Conservation (phyloP, 2,329 filamentous ascomycete genomes). For the Cercospora sp. region DNA sequence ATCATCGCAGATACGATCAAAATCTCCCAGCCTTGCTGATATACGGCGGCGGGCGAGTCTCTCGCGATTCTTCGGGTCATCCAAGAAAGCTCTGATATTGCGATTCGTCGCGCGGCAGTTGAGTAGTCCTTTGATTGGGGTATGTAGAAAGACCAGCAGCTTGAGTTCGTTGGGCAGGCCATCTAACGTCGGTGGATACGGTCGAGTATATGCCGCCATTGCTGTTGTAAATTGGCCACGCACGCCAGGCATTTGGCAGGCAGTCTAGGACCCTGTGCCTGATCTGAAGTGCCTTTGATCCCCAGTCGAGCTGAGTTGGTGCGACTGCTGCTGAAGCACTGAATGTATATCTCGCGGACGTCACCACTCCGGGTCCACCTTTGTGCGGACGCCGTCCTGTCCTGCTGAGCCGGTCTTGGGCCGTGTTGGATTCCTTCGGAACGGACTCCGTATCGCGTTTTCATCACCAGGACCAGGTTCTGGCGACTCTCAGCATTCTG, state of each 20-base stretch:
- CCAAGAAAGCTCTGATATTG: constrained; percentile 3
- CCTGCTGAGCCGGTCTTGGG: neutral
- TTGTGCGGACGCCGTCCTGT: neutral
- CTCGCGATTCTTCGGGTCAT: constrained; percentile 6
- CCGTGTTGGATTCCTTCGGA: neutral
- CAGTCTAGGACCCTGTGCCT: neutral
- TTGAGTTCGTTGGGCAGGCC: constrained; percentile 7
- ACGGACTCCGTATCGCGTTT: neutral
- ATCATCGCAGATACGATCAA: neutral
- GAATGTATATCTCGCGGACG: neutral
- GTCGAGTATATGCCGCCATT: neutral
- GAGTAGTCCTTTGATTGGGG: neutral
- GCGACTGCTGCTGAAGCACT: neutral
- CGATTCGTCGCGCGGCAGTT: constrained; percentile 10
- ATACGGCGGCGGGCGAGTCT: constrained; percentile 4
- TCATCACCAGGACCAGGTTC: neutral
- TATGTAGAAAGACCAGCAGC: constrained; percentile 2
- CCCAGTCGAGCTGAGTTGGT: neutral
- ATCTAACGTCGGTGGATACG: neutral
- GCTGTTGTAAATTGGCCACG: neutral
- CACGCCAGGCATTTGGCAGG: neutral
- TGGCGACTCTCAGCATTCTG: neutral
- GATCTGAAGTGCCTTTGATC: neutral
- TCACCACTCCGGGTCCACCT: neutral
- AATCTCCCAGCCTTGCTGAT: neutral